Evolutionary conservation across 495 filamentous ascomycete species (phyloP), one percentile per base, ranked within the genome.

Genomic region (Aspergillus asperescens): DNA sequence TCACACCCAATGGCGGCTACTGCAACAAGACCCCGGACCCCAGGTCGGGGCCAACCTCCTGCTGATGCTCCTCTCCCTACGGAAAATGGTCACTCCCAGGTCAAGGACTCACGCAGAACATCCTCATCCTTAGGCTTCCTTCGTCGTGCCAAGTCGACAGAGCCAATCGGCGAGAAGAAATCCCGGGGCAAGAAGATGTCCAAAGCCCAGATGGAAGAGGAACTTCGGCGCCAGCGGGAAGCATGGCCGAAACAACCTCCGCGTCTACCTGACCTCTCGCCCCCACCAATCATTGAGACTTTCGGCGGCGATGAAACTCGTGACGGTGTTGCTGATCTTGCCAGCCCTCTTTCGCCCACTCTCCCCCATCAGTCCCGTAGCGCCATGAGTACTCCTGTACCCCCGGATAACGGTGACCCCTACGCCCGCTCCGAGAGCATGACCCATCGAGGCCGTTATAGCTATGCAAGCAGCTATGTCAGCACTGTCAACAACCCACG

Each of bases 371-470:
- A 41, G 18, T 48, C 61, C 28, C 55, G 52, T 37, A 63, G 52
- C 39, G 49, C 58, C 2, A 54, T 63, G 47, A 63, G 61, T 65
- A 71, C 59, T 25, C 58, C 72, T 59, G 56, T 69, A 74, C 48
- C 79, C 77, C 49, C 80, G 73, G 68, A 77, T 48, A 75, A 62
- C 45, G 56, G 79, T 29, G 89, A 95, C 62, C 86, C 89, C 18
- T 91, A 91, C 66, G 81, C 87, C 35, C 78, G 86, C 27, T 83
- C 85, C 24, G 88, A 90, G 70, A 98, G 93, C 77, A 96, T 98
- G 89, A 90, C 94, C 48, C 84, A 98, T 71, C 89, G 93, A 59
- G 90, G 93, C 44, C 88, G 93, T 40, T 95, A 96, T 70, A 96
- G 91, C 70, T 96, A 96, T 64, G 93, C 92, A 44, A 95, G 89